Conservation (phyloP, 805 yeast genomes). For the Candida takata region DNA sequence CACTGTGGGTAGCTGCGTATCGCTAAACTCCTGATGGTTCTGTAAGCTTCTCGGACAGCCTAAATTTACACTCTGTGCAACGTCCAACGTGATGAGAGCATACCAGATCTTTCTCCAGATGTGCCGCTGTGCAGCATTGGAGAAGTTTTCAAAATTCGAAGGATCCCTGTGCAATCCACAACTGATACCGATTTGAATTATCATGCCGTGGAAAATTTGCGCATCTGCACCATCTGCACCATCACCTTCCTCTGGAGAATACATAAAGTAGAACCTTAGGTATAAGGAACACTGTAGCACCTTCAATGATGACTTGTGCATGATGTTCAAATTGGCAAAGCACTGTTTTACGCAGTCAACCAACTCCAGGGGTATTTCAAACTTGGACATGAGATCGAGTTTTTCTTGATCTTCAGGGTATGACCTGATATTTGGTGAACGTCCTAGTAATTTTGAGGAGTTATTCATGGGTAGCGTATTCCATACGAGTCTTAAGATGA, state of each 20-base stretch:
- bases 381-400: conserved; percentile 29
- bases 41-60: conserved; percentile 35
- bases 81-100: conserved; percentile 36
- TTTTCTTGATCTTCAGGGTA: conserved; percentile 15
- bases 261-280: conserved; percentile 46
- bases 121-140: conserved; percentile 34
- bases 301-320: conserved; percentile 38
- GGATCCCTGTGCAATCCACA: conserved; percentile 70
- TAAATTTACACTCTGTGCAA: conserved; percentile 33
- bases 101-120: conserved; percentile 57
- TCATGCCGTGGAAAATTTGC: conserved; percentile 46
- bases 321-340: conserved; percentile 34
- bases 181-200: conserved; percentile 60
- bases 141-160: conserved; percentile 38
- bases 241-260: conserved; percentile 55
- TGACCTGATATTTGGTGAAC: conserved; percentile 11
- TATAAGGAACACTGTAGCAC: conserved; percentile 55
- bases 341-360: conserved; percentile 40
- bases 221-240: conserved; percentile 53
- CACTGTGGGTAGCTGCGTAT: conserved; percentile 35
- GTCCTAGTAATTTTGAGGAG: conserved; percentile 12
- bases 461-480: conserved; percentile 42
- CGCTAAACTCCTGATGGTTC: conserved; percentile 32
- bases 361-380: conserved; percentile 33
- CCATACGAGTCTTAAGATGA: conserved; percentile 50